These are phyloP conservation scores for Debaryomyces fabryi DNA, from an alignment of 1,139 yeast species.

Conservation along the genomic window DNA sequence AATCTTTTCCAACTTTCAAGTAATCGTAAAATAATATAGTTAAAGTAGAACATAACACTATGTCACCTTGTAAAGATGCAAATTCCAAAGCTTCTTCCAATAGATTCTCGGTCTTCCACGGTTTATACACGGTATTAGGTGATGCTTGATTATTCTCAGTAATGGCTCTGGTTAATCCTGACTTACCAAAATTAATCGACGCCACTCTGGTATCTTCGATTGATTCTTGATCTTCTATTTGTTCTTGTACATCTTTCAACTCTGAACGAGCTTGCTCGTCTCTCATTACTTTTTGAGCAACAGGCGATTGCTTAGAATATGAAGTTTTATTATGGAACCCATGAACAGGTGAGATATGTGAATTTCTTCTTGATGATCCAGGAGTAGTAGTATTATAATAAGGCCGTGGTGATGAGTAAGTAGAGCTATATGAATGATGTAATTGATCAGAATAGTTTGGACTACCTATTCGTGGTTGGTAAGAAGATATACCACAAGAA, in stretches of 20 bases:
- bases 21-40: constrained; percentile 56
- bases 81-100: constrained; percentile 52
- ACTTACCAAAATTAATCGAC: constrained; percentile 15
- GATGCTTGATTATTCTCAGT: constrained; percentile 14
- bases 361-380: constrained; percentile 30
- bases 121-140: constrained; percentile 13
- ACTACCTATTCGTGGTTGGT: constrained; percentile 11
- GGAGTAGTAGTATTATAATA: constrained; percentile 9
- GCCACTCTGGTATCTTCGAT: background rate
- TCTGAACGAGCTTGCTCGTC: constrained; percentile 3
- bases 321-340: constrained; percentile 15
- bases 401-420: constrained; percentile 1
- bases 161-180: constrained; percentile 38
- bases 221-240: constrained; percentile 11
- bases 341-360: constrained; percentile 22
- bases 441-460: constrained; percentile 18
- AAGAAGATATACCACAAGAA: constrained; percentile 16
- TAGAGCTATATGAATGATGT: constrained; percentile 11
- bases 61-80: constrained; percentile 65
- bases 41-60: constrained; percentile 62
- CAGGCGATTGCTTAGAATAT: constrained; percentile 10
- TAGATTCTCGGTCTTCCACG: constrained; percentile 38
- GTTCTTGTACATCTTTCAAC: constrained; percentile 18
- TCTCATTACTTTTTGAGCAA: background rate
- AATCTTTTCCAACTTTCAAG: constrained; percentile 14